phyloP scores from a whole-genome alignment of 2,329 filamentous ascomycete species.

The Colletotrichum musicola region DNA sequence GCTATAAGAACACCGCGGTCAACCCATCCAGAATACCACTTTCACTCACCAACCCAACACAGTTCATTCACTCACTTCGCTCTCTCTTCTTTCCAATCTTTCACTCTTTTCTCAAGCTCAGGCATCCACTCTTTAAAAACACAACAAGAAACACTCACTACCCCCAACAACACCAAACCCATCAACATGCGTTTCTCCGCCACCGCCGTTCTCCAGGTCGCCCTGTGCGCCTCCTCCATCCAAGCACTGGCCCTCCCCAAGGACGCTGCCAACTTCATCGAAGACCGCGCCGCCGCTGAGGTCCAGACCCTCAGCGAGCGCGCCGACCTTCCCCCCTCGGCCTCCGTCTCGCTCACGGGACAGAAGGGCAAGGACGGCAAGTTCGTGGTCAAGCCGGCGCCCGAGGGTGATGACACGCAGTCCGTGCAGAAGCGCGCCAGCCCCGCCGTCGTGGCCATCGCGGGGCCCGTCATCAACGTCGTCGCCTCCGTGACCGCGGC shows the following conservation, averaged over 20 bases:
- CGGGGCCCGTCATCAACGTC: conserved; percentile 11
- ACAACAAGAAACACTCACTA: background rate
- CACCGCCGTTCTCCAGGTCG: conserved; percentile 7
- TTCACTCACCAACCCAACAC: background rate
- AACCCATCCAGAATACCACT: too few relatives aligned
- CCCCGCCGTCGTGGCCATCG: conserved; percentile 42
- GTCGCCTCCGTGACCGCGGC: conserved; percentile 22
- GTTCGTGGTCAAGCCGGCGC: conserved; percentile 25
- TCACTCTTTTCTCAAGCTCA: background rate
- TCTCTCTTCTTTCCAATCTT: background rate
- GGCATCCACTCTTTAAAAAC: background rate
- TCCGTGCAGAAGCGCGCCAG: conserved; percentile 25
- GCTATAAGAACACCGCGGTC: background rate
- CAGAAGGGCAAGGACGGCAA: conserved; percentile 23
- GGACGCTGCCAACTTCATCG: background rate
- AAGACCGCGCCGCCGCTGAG: conserved; percentile 8
- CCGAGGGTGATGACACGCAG: conserved; percentile 20
- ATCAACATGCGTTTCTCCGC: conserved; percentile 19
- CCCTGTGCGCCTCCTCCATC: conserved; percentile 7
- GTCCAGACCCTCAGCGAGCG: background rate
- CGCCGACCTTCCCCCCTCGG: conserved; percentile 25
- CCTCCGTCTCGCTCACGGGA: conserved; percentile 17
- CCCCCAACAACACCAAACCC: background rate
- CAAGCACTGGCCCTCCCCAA: conserved; percentile 11
- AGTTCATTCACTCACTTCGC: conserved; percentile 2